These are phyloP conservation scores for Carex parvula DNA, from an alignment of 176 grass and related monocot species.

Conservation along the genomic window DNA sequence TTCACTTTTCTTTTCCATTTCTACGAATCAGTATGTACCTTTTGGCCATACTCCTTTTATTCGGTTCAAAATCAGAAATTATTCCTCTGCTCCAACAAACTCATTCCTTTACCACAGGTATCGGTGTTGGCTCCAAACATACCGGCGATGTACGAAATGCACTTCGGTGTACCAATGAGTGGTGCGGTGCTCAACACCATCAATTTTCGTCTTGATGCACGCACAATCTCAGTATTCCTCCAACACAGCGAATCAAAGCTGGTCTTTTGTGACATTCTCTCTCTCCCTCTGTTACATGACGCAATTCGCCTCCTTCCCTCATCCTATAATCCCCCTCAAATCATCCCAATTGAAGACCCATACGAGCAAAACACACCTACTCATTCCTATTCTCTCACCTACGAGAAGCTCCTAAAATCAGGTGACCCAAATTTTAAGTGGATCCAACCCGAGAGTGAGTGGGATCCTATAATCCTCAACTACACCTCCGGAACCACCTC, in stretches of 20 bases:
- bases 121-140: constrained; percentile 72
- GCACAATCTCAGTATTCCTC: constrained; percentile 71
- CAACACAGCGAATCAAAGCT: constrained; percentile 58
- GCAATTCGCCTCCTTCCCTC: constrained; percentile 40
- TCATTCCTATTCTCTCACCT: constrained; percentile 27
- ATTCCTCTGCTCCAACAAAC: not conserved
- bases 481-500: constrained; percentile 96
- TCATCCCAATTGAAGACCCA: constrained; percentile 63
- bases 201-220: constrained; percentile 83
- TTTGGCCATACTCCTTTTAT: not conserved
- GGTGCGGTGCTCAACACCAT: constrained; percentile 85
- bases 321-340: constrained; percentile 30
- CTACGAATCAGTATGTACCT: not conserved
- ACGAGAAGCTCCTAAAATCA: constrained; percentile 47
- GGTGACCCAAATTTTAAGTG: constrained; percentile 65
- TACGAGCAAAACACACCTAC: constrained; percentile 31
- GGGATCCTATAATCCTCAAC: constrained; percentile 90
- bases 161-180: constrained; percentile 92
- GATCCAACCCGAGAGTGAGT: constrained; percentile 64
- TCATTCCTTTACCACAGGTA: constrained; percentile 33
- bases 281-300: constrained; percentile 34
- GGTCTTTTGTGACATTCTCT: constrained; percentile 50
- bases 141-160: constrained; percentile 92
- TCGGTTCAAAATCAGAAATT: not conserved
- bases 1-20: not conserved